A percentile compares a stretch with the other conserved stretches of the same genome.
Evolutionary conservation across 257 asterid genomes (phyloP).

Genomic region (Paraleonurus japonicus): DNA sequence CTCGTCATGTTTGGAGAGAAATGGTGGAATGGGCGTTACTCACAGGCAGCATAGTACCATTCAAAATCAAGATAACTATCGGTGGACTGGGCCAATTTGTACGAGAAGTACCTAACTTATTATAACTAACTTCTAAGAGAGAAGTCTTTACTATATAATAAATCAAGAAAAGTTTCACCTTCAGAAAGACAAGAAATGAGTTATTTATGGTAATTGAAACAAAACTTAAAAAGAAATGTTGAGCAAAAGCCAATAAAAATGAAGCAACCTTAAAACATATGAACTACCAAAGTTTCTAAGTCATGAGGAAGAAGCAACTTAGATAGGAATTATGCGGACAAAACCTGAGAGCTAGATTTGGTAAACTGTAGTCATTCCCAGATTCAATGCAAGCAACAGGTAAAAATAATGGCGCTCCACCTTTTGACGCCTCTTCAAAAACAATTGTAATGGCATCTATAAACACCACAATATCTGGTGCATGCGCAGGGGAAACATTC

Average conservation of each 20-base stretch:
- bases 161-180: conserved; percentile 19
- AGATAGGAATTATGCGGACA: conserved; percentile 16
- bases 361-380: conserved; percentile 73
- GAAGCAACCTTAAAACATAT: conserved; percentile 16
- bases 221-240: neutral
- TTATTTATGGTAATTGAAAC: neutral
- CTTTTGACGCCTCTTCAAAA: conserved; percentile 89
- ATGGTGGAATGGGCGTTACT: neutral
- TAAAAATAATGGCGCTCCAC: conserved; percentile 68
- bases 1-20: neutral
- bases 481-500: conserved; percentile 82
- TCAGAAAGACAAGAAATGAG: conserved; percentile 13
- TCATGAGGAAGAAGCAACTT: conserved; percentile 16
- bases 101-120: neutral
- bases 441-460: conserved; percentile 83
- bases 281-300: conserved; percentile 12
- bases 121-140: neutral
- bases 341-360: conserved; percentile 91
- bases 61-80: neutral
- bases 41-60: neutral
- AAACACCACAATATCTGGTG: conserved; percentile 71
- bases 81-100: neutral
- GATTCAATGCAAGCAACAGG: conserved; percentile 92
- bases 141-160: neutral
- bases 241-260: conserved; percentile 7